Evolutionary conservation across 176 grass and related monocot species (phyloP).

Genomic region (Lolium rigidum): DNA sequence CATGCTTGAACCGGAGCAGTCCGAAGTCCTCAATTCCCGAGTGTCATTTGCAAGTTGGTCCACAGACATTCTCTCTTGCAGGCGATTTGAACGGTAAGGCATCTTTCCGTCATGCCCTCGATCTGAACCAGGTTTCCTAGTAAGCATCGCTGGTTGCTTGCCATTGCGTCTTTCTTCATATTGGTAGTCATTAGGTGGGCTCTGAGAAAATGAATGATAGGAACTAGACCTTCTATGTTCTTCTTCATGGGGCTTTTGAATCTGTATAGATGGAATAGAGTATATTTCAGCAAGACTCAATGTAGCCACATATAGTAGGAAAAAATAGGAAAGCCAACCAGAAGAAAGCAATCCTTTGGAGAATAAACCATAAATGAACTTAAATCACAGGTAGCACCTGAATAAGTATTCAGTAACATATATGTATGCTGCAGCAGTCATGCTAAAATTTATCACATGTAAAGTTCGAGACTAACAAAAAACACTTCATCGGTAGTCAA

Average conservation of each 20-base stretch:
- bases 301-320: background rate
- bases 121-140: conserved; percentile 93
- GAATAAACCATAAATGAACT: background rate
- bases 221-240: conserved; percentile 85
- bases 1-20: conserved; percentile 63
- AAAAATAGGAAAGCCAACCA: conserved; percentile 9
- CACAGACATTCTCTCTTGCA: conserved; percentile 61
- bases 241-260: conserved; percentile 69
- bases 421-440: background rate
- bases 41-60: conserved; percentile 64
- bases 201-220: conserved; percentile 91
- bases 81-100: conserved; percentile 59
- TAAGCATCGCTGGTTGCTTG: conserved; percentile 61
- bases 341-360: background rate
- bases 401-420: background rate
- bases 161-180: conserved; percentile 81
- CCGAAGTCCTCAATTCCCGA: conserved; percentile 54
- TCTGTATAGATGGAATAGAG: conserved; percentile 48
- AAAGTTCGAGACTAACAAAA: conserved; percentile 11
- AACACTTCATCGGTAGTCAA: conserved; percentile 4
- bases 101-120: conserved; percentile 68
- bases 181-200: conserved; percentile 83
- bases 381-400: background rate
- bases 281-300: conserved; percentile 18
- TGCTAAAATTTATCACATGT: conserved; percentile 2